Evolutionary conservation across 2,329 filamentous ascomycete genomes (phyloP), one percentile per base, ranked within the genome.

Genomic region (Cordyceps militaris): DNA sequence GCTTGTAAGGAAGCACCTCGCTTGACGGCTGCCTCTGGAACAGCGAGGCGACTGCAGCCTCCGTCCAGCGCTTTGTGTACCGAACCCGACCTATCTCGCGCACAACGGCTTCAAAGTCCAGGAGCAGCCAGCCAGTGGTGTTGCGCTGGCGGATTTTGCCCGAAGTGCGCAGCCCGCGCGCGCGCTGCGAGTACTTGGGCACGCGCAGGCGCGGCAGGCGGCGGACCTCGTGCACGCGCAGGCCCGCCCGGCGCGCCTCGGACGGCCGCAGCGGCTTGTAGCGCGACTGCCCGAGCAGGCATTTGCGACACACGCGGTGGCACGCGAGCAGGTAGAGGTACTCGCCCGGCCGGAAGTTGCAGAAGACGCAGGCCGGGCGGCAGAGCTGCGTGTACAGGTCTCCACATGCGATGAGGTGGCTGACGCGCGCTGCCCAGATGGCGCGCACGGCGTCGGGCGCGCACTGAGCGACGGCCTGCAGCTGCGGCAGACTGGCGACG

Each of bases 261-360:
- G 28, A 13, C 19, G 51, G 19, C 16, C 36, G 4, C 36, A 55
- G 26, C 14, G 51, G 11, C 2, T 42, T 40, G 40, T 55, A 55
- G 9, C 51, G 26, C n/a, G 7, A 6, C 2, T 36, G 3, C 14
- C 34, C 14, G 8, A 23, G 9, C 13, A 55, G 51, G 24, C 51
- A 55, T 16, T 2, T 19, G 8, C 4, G 0, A 11, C 40, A 55
- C 2, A 55, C 23, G 9, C 51, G 51, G 13, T 34, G 40, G 42
- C 51, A 55, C 6, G 51, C 21, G 4, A 55, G 51, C 14, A 55
- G 28, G 40, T 55, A 46, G n/a, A 55, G 51, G 16, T 55, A 55
- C 13, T 3, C 1, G 4, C 52, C 52, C 3, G 52, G 8, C 3
- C 9, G 0, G 2, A 14, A 16, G 10, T 19, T 23, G 43, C 53